Conservation (phyloP, 2,329 filamentous ascomycete genomes). For the Cladosporium sp. region DNA sequence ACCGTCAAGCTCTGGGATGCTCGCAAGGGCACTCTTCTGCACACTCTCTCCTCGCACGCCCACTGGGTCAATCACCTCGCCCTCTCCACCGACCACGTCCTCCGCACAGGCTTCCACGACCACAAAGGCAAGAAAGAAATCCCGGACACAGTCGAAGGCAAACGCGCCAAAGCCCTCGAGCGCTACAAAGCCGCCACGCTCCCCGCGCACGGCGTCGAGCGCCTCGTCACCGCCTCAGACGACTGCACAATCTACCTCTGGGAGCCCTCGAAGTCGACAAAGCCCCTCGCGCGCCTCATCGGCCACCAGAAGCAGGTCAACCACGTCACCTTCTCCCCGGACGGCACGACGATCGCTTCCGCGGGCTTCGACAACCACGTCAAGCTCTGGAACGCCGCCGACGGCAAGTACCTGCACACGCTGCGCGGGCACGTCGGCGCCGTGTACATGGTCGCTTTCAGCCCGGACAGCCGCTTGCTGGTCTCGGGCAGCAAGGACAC, state of each 20-base stretch:
- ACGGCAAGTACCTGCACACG: conserved; percentile 73
- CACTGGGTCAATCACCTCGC: conserved; percentile 97
- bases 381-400: conserved; percentile 79
- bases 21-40: conserved; percentile 67
- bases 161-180: conserved; percentile 66
- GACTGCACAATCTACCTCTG: conserved; percentile 96
- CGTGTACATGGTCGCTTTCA: conserved; percentile 90
- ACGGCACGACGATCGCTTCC: conserved; percentile 80
- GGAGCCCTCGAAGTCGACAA: conserved; percentile 71
- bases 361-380: conserved; percentile 91
- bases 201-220: conserved; percentile 57
- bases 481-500: conserved; percentile 88
- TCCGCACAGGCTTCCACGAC: conserved; percentile 81
- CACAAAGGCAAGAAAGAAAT: conserved; percentile 62
- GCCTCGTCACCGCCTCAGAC: conserved; percentile 83
- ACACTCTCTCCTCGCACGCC: conserved; percentile 74
- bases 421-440: conserved; percentile 84
- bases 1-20: conserved; percentile 88
- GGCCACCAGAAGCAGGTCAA: conserved; percentile 97
- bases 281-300: conserved; percentile 80
- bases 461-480: conserved; percentile 80
- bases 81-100: conserved; percentile 82
- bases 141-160: conserved; percentile 63
- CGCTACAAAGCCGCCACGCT: conserved; percentile 81
- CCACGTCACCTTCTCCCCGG: conserved; percentile 88